Evolutionary conservation across 768 basidiomycete species (phyloP).

Genomic region (Pleurotus salmoneostramineus): DNA sequence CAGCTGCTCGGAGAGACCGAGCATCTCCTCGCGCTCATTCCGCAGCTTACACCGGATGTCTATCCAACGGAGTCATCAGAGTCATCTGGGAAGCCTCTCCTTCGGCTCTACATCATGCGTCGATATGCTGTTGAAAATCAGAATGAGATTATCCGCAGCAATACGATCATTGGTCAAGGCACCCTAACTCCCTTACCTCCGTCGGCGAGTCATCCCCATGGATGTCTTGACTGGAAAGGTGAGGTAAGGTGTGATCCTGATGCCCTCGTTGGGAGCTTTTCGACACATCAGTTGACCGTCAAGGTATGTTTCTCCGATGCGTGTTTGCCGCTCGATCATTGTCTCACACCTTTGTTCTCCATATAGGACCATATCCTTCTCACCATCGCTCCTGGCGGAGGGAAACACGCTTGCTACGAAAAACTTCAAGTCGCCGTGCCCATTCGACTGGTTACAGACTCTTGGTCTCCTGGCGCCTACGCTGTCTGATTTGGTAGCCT

Average conservation of each 20-base stretch:
- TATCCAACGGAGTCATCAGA: conserved; percentile 1
- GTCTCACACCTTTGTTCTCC: neutral
- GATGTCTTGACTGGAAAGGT: conserved; percentile 58
- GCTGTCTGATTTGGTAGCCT: neutral
- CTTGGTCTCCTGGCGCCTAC: conserved; percentile 24
- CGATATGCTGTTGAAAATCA: conserved; percentile 35
- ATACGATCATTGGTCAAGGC: conserved; percentile 43
- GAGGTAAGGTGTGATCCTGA: conserved; percentile 34
- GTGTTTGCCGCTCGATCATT: too few relatives aligned
- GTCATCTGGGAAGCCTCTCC: conserved; percentile 9
- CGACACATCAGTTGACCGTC: conserved; percentile 34
- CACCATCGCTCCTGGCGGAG: conserved; percentile 33
- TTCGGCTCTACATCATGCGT: conserved; percentile 53
- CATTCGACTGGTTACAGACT: conserved; percentile 57
- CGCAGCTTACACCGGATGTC: conserved; percentile 17
- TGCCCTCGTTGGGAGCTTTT: conserved; percentile 42
- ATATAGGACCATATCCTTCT: conserved; percentile 56
- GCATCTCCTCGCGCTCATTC: conserved; percentile 44
- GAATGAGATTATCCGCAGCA: conserved; percentile 31
- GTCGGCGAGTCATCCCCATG: conserved; percentile 19
- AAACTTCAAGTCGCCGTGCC: conserved; percentile 41
- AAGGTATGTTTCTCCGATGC: conserved; percentile 25
- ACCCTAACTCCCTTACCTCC: conserved; percentile 40
- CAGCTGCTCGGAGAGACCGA: conserved; percentile 47
- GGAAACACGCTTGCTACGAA: conserved; percentile 29